Evolutionary conservation across 2,329 filamentous ascomycete species (phyloP), one percentile per base, ranked within the genome.

Genomic region (Diplocarpon rosae): DNA sequence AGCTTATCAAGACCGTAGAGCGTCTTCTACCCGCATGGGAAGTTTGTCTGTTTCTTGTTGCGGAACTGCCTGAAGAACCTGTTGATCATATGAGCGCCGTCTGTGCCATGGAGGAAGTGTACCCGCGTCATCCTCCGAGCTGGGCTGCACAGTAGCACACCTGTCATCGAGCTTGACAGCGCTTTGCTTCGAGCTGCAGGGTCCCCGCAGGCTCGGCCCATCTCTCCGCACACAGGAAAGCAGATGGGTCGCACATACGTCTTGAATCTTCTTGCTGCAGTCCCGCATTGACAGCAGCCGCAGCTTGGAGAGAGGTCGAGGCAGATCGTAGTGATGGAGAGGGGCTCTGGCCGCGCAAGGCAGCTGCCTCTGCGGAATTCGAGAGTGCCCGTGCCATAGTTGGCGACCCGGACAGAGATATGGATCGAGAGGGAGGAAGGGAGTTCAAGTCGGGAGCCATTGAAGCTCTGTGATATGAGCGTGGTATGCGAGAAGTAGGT

Each of bases 221-320:
- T 24, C n/a, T 17, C 29, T 28, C 31, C 15, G 29, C 24, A 15
- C 15, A 5, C 14, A 34, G 16, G 13, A 32, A 34, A 17, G 16
- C 13, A 3, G 4, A 15, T n/a, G 15, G 33, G 15, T 28, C 12
- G 27, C 27, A 59, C 69, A 37, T 68, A 79, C 76, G 68, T 60
- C 71, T 65, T 11, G 75, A 73, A 32, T 75, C 69, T 57, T 83
- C 76, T 51, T 75, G 76, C 53, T 84, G 78, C 24, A 87, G 75
- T 41, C 85, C 78, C 24, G 84, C 82, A 61, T 90, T 90, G 63
- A 89, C 75, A 35, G 83, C 80, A 7, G 83, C 84, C 11, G 85
- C 78, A 41, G 83, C 84, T 60, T 84, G 83, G 9, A 92, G 71
- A 12, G 83, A 87, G 50, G 76, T 72, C 33, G 82, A 78, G 29